Base-by-base conservation (phyloP, 2,329 filamentous ascomycete species). In the Celoporthe dispersa region DNA sequence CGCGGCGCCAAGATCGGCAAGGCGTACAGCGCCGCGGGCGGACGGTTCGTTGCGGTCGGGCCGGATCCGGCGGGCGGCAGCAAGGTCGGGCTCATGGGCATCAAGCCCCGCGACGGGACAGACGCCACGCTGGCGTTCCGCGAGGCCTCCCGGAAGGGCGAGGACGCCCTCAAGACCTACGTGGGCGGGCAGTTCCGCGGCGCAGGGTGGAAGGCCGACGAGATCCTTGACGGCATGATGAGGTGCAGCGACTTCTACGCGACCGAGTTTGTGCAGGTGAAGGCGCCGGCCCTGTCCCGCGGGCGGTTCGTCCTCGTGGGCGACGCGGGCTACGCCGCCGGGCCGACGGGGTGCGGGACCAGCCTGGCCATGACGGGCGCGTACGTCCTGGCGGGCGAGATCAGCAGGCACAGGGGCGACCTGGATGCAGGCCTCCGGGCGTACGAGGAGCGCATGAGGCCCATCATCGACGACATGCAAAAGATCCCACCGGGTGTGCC, bases 311-410 rank as follows among this genome's bases (percentile, higher is more conserved):
- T 78, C 1, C 73, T 81, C 19, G 67, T 84, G 0, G 83, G 82
- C 3, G 83, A 86, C 71, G 80, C 83, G 3, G 84, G 78, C 2
- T 84, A 81, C 70, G 78, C 79, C 6, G 77, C 81, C 6, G 80
- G 81, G 2, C 77, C 79, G 19, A 82, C 81, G 1, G 84, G 84
- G 0, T 77, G 78, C 66, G 83, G 82, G 8, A 83, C 81, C 5
- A 79, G 78, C 11, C 73, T 78, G 3, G 80, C 81, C 0, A 74
- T 85, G 19, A 74, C 80, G 2, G 79, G 79, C 7, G 84, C 81
- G 1, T 85, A 86, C 73, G 72, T 85, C 4, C 76, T 86, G 39
- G 84, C 83, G 0, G 84, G 84, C 6, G 84, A 83, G 74, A 74
- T 83, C 37, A 73, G 73, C 61, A 76, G 73, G 64, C 73, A 78